A percentile compares a stretch with the other conserved stretches of the same genome.
These are phyloP conservation scores for Trichoderma gracile DNA, from an alignment of 2,329 filamentous ascomycete genomes.

Conservation along the genomic window DNA sequence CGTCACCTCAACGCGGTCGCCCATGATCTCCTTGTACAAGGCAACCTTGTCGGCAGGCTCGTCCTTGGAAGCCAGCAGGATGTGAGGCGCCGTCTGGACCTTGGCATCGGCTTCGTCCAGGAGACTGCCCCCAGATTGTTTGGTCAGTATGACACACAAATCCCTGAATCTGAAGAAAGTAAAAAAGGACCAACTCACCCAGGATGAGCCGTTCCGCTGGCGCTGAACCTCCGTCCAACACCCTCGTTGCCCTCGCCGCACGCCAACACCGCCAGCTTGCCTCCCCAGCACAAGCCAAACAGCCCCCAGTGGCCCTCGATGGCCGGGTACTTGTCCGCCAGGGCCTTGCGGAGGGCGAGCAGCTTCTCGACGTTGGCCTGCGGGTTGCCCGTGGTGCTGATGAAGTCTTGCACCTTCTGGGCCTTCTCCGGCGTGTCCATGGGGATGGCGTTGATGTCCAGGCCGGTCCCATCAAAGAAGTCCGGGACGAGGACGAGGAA, in stretches of 20 bases:
- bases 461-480: slow-evolving; percentile 42
- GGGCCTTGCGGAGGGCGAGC: slow-evolving; percentile 36
- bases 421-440: slow-evolving; percentile 48
- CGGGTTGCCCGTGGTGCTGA: slow-evolving; percentile 36
- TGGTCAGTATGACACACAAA: background rate
- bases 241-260: slow-evolving; percentile 42
- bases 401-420: slow-evolving; percentile 37
- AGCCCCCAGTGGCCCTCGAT: slow-evolving; percentile 45
- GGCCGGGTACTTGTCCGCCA: slow-evolving; percentile 37
- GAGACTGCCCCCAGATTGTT: slow-evolving; percentile 27
- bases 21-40: slow-evolving; percentile 46
- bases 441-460: slow-evolving; percentile 41
- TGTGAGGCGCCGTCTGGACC: slow-evolving; percentile 48
- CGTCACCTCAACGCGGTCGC: slow-evolving; percentile 45
- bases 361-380: slow-evolving; percentile 36
- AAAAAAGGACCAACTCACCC: slow-evolving; percentile 28
- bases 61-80: slow-evolving; percentile 52
- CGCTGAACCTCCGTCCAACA: slow-evolving; percentile 40
- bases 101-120: slow-evolving; percentile 47
- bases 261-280: slow-evolving; percentile 45
- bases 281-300: slow-evolving; percentile 55
- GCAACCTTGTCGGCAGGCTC: slow-evolving; percentile 48
- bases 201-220: slow-evolving; percentile 39
- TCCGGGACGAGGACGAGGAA: slow-evolving; percentile 46
- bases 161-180: background rate